These are phyloP conservation scores for Penicillium paradoxum DNA, from an alignment of 495 filamentous ascomycete species.

Conservation along the genomic window DNA sequence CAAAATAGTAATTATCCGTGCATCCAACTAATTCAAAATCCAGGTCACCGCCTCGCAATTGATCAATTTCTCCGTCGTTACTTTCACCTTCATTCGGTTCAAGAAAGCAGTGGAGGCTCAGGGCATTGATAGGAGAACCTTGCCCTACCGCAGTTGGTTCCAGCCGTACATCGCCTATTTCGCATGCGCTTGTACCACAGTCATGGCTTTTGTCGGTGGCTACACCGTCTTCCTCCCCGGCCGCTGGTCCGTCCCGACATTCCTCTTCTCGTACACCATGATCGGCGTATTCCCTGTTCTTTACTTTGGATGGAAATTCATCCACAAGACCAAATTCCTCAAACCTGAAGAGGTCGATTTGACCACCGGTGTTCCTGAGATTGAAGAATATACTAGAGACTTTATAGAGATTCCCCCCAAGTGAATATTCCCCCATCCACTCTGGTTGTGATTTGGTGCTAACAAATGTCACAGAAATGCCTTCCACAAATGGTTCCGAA, in stretches of 20 bases:
- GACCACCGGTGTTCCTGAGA: slow-evolving; percentile 57
- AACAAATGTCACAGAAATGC: slow-evolving; percentile 18
- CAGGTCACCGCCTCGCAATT: slow-evolving; percentile 65
- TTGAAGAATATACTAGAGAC: slow-evolving; percentile 67
- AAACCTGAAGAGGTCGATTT: slow-evolving; percentile 60
- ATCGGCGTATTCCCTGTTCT: slow-evolving; percentile 61
- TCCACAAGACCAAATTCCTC: slow-evolving; percentile 56
- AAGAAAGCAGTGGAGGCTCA: slow-evolving; percentile 63
- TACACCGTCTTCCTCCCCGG: slow-evolving; percentile 72
- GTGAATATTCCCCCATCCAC: slow-evolving; percentile 33
- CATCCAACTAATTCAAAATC: background rate
- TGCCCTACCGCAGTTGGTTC: slow-evolving; percentile 61
- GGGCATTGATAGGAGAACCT: slow-evolving; percentile 53
- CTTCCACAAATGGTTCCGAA: slow-evolving; percentile 20
- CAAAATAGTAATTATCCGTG: too few relatives aligned
- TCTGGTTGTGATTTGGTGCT: slow-evolving; percentile 1
- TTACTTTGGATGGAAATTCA: slow-evolving; percentile 65
- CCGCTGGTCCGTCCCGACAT: slow-evolving; percentile 66
- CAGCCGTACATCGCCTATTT: slow-evolving; percentile 72
- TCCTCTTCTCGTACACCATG: slow-evolving; percentile 76
- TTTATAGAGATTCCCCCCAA: slow-evolving; percentile 54
- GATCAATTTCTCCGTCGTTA: slow-evolving; percentile 58
- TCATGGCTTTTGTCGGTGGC: slow-evolving; percentile 72
- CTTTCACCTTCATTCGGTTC: slow-evolving; percentile 69
- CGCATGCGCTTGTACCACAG: slow-evolving; percentile 52